Base-by-base conservation (phyloP, 345 rosid species). In the Zanthoxylum bungeanum region DNA sequence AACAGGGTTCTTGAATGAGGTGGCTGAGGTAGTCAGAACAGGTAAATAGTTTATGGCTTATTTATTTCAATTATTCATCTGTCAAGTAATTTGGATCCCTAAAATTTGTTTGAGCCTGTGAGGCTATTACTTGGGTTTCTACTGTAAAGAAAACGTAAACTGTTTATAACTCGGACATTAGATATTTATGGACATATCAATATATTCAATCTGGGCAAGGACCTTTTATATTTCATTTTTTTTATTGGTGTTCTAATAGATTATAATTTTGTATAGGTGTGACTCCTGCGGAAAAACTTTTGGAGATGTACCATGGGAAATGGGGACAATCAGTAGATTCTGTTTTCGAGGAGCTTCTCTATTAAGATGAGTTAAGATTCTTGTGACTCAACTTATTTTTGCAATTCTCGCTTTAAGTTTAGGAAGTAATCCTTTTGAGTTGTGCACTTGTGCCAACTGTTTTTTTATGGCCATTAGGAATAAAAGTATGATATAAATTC, bases 251-350 rank as follows among this genome's bases (percentile, higher is more conserved):
- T 44, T 28, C 60, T 50, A 53, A 57, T 47, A 37, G 50, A 2
- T 56, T 58, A 37, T 42, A 16, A 49, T 36, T n/a, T 58, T 60
- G 60, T 77, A 47, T 81, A 93, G 97, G 98, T 57, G 86, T 89
- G 31, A 93, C 98, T 36, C 97, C 98, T 0, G 98, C 94, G 1
- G 98, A 93, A 84, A 80, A 87, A 68, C 98, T 90, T 28, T 79
- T 93, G 86, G 91, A 90, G 19, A n/a, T 89, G 85, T 93, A 87
- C 82, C 63, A 90, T 39, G 93, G 89, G 60, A 89, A 89, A 25
- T 93, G 98, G 98, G 94, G 85, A 58, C 81, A 78, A 80, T 87
- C 89, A 24, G 89, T 93, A 17, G 93, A 90, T 73, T 93, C 97
- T 31, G 94, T 93, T 46, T 92, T 90, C 60, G 84, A 89, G 75